Evolutionary conservation across 345 rosid genomes (phyloP), one percentile per base, ranked within the genome.

Genomic region (Murraya koenigii): DNA sequence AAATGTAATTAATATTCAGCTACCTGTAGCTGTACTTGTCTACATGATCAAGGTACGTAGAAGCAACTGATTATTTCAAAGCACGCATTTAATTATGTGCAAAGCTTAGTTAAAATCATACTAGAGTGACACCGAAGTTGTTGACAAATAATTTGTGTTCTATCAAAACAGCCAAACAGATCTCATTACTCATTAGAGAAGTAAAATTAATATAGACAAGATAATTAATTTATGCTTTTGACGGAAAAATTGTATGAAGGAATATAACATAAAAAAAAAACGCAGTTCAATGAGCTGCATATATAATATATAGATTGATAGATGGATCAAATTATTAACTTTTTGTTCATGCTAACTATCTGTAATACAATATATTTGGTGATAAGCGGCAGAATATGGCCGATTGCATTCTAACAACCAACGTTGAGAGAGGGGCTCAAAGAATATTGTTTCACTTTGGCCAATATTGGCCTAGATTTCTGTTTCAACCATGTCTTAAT

Each of bases 391-490:
- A 69, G 58, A 61, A 63, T 14, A 14, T 25, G 58, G 32, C 69
- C 66, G 79, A 64, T 20, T 67, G 66, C 54, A 41, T 59, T 38
- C 56, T 39, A 70, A 39, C 79, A 54, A 38, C 76, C 79, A 75
- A 52, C 71, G 8, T 35, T 28, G 22, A 35, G 4, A 3, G 58
- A 63, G 64, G 69, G 55, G 36, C 61, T n/a, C 47, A 41, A 61
- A 14, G 70, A 15, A 15, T 66, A 35, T 68, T 79, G 55, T 33
- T 47, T 69, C 28, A 63, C 8, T 69, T 63, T 41, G 75, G 72
- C 63, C 39, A 61, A 69, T 9, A 60, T 61, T 38, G 75, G 66
- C 66, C 26, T 64, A 65, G 25, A 25, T 35, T 75, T 63, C 6
- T 75, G 28, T 61, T 69, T 58, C 66, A 66, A 41, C 32, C 66